Evolutionary conservation across 257 asterid species (phyloP), one percentile per base, ranked within the genome.

Genomic region (Linaria vulgaris): DNA sequence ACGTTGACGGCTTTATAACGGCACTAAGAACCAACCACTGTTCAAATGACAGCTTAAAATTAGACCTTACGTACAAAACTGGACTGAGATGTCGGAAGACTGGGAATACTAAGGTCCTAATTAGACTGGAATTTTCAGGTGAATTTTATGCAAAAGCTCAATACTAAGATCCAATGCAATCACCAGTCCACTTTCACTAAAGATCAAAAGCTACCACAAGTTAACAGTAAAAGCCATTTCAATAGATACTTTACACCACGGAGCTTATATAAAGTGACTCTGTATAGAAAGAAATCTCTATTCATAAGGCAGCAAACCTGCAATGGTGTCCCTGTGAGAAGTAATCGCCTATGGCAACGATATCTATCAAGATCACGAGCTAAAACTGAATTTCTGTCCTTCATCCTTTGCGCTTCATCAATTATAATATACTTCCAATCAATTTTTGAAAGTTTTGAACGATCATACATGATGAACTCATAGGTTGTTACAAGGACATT

Each of bases 361-460:
- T 94, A 94, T 76, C 91, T 84, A 81, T 94, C 99, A 74, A 94
- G 95, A 84, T 94, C 99, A 69, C 99, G 99, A 75, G 99, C 97
- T 72, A 94, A 85, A 65, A 94, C 99, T 2, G 99, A 94, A 61
- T 94, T 97, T 70, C 99, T 86, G 67, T 94, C 97, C 80, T 94
- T 94, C 99, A 94, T 94, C 68, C 99, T 74, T 77, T 94, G 99
- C 48, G 99, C 99, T 80, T 94, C 99, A 76, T 94, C 99, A 78
- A 94, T 94, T 75, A 94, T 76, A 65, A 94, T 94, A 74, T 94
- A 94, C 80, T 84, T 94, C 99, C 99, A 94, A 81, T 94, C 97
- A 67, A 94, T 76, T 83, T 83, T 94, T 38, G 99, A 94, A 73
- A 94, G 96, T 72, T 94, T 94, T 39, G 99, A 76, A 22, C 99